Conservation (phyloP, 1,284 basidiomycete genomes). For the Microbotryum intermedium region DNA sequence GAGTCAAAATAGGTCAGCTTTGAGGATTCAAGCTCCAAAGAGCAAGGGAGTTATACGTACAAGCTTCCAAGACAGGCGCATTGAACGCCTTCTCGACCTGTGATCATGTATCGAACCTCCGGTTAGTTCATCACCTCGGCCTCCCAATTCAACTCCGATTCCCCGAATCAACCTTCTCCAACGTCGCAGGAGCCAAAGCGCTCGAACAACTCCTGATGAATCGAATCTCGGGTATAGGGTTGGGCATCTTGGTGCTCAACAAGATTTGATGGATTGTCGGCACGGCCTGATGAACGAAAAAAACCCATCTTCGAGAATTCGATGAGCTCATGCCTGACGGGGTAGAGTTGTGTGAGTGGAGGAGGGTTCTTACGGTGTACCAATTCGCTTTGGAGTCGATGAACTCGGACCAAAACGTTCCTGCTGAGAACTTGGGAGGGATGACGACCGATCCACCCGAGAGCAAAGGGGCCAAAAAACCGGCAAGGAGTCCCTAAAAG, state of each 20-base stretch:
- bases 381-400: constrained; percentile 47
- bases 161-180: constrained; percentile 34
- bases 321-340: no score
- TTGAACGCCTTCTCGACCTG: constrained; percentile 43
- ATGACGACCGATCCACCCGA: constrained; percentile 55
- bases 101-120: neutral
- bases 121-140: neutral
- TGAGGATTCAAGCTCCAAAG: constrained; percentile 32
- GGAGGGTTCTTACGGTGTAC: constrained; percentile 40
- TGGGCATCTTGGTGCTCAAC: constrained; percentile 40
- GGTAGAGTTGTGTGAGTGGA: neutral
- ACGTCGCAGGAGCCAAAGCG: constrained; percentile 42
- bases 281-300: constrained; percentile 33
- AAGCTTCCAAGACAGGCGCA: constrained; percentile 47
- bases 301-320: no score
- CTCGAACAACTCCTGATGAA: constrained; percentile 48
- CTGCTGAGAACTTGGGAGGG: constrained; percentile 52
- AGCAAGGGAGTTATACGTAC: constrained; percentile 14
- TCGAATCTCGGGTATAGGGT: constrained; percentile 41
- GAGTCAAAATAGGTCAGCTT: constrained; percentile 1
- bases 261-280: constrained; percentile 48
- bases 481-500: constrained; percentile 50
- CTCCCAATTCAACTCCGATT: neutral
- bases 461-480: constrained; percentile 53
- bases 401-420: constrained; percentile 54